phyloP scores from a whole-genome alignment of 1,284 basidiomycete species.

The Psilocybe mexicana region DNA sequence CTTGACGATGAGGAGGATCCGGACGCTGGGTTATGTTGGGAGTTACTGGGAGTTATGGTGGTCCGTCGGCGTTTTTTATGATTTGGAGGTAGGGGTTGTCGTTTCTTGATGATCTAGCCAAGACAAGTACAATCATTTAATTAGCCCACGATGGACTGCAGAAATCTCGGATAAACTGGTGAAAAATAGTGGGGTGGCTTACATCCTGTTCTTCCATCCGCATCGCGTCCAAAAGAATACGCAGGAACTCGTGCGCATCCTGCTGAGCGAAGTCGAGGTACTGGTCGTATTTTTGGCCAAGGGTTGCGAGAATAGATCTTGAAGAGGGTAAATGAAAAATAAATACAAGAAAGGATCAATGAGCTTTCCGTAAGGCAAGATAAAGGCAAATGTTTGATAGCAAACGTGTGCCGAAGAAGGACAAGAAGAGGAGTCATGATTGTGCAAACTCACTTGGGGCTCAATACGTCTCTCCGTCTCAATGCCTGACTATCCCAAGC shows the following conservation, averaged over 20 bases:
- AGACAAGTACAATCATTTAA: not conserved
- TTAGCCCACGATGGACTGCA: not conserved
- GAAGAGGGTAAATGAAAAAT: not conserved
- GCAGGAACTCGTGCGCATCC: slow-evolving; percentile 91
- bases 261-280: slow-evolving; percentile 92
- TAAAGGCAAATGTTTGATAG: too few species aligned
- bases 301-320: slow-evolving; percentile 63
- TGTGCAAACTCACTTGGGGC: slow-evolving; percentile 55
- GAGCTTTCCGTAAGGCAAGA: too few species aligned
- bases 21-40: not conserved
- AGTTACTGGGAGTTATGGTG: slow-evolving; percentile 26
- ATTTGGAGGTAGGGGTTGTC: slow-evolving; percentile 49
- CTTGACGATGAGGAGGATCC: slow-evolving; percentile 1
- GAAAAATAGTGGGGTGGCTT: slow-evolving; percentile 30
- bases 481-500: slow-evolving; percentile 62
- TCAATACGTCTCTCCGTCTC: slow-evolving; percentile 50
- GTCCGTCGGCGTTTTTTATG: slow-evolving; percentile 42
- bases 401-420: not conserved
- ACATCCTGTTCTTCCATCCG: slow-evolving; percentile 94
- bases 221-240: slow-evolving; percentile 90
- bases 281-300: slow-evolving; percentile 89
- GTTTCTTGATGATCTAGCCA: slow-evolving; percentile 77
- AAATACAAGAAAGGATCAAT: not conserved
- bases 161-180: slow-evolving; percentile 7
- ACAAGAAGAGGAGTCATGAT: not conserved